A percentile compares a stretch with the other conserved stretches of the same genome.
Evolutionary conservation across 805 yeast species (phyloP).

Genomic region (Candida maesae): DNA sequence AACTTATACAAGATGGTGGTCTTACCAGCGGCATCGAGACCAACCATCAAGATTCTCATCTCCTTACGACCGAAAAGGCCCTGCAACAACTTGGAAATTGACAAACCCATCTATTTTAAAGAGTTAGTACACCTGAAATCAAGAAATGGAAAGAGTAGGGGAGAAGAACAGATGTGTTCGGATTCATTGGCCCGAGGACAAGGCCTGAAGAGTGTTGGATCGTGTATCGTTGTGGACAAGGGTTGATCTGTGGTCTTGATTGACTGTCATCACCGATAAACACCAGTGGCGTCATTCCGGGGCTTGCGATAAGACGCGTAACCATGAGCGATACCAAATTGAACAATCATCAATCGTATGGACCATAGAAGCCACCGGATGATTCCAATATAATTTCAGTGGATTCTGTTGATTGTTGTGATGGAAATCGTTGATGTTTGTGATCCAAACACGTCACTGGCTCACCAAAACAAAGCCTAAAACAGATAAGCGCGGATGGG

Average conservation of each 20-base stretch:
- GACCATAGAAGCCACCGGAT: no score
- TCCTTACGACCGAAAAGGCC: conserved; percentile 97
- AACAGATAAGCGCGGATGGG: not conserved
- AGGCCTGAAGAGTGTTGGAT: no score
- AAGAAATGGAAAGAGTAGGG: no score
- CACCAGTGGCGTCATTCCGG: not conserved
- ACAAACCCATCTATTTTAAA: conserved; percentile 80
- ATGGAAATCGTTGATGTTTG: not conserved
- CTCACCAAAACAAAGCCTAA: conserved; percentile 5
- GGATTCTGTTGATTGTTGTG: not conserved
- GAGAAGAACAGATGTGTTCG: not conserved
- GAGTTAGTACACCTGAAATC: conserved; percentile 4
- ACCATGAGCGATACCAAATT: no score
- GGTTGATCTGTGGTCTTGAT: no score
- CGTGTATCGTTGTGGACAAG: no score
- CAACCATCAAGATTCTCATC: conserved; percentile 98
- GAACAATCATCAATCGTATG: not conserved
- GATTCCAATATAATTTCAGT: no score
- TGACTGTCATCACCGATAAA: not conserved
- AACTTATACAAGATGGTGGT: conserved; percentile 94
- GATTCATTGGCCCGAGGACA: no score
- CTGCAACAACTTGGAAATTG: conserved; percentile 88
- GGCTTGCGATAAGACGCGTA: conserved; percentile 9
- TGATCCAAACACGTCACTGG: not conserved
- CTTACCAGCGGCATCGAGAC: conserved; percentile 98